Evolutionary conservation across 2,329 filamentous ascomycete species (phyloP), one percentile per base, ranked within the genome.

Genomic region (Fonsecaea pedrosoi): DNA sequence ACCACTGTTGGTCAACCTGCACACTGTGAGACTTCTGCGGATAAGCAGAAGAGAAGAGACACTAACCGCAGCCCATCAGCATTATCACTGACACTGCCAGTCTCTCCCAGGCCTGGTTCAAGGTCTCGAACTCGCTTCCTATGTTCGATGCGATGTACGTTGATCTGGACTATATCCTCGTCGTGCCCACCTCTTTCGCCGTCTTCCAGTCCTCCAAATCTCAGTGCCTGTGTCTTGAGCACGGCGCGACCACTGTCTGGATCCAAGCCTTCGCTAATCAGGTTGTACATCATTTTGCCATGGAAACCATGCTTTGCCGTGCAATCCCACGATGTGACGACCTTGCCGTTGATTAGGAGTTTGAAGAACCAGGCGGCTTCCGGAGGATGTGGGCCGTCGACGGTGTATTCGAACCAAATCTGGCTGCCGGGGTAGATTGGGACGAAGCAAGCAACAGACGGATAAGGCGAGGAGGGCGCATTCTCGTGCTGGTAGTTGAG

Each of bases 401-500:
- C 62, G 38, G 65, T 63, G 62, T 73, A 72, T 53, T 73, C 71
- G 56, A 73, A 70, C 72, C 71, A 73, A 60, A 73, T 70, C 59
- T 73, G 71, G 21, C 68, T 62, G 45, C 71, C 71, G 4, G 72
- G 67, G 32, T 72, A 68, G 54, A 70, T 69, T 12, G 72, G 71
- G 25, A 73, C 62, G 45, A 69, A 70, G 50, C 68, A 72, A 15
- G 69, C 68, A 5, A 62, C 66, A 4, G 58, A 62, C 21, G 68
- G 66, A 42, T 48, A 68, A n/a, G 66, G 54, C 6, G 53, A 25
- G 15, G 62, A 5, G 18, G 30, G 13, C n/a, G 48, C 12, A 48
- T 21, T 6, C 9, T 62, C 54, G 21, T 25, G 25, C 10, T 45
- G 30, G 32, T 40, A 6, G 34, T 63, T 21, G 32, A 8, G 13